These are phyloP conservation scores for Aspergillus biplanus DNA, from an alignment of 495 filamentous ascomycete genomes.

Conservation along the genomic window DNA sequence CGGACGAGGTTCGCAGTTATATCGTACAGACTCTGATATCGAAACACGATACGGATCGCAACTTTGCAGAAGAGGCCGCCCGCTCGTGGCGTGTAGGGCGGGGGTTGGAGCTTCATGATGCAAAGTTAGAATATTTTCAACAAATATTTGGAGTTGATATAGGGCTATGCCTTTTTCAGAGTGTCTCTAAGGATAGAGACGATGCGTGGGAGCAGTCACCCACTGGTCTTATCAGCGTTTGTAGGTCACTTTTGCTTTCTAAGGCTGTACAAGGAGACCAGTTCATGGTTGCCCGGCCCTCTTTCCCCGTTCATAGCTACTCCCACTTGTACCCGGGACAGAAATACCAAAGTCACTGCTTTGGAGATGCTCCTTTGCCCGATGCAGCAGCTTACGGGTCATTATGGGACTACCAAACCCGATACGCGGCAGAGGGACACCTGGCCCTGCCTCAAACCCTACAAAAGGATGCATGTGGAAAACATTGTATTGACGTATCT, in stretches of 20 bases:
- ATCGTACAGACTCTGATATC: slow-evolving; percentile 8
- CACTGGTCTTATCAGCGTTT: not conserved
- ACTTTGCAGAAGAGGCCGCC: slow-evolving; percentile 4
- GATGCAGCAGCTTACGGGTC: too few relatives aligned
- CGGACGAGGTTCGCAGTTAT: slow-evolving; percentile 9
- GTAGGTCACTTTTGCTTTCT: not conserved
- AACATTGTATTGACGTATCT: not conserved
- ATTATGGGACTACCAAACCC: not conserved
- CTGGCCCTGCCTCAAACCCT: not conserved
- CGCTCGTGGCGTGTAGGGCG: slow-evolving; percentile 2
- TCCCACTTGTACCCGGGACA: not conserved
- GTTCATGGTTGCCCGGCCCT: not conserved
- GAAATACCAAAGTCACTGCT: too few relatives aligned
- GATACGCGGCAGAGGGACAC: not conserved
- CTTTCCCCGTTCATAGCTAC: not conserved
- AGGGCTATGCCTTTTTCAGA: slow-evolving; percentile 10
- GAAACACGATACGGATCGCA: not conserved
- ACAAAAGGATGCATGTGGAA: not conserved
- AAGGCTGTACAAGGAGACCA: not conserved
- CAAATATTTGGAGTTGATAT: slow-evolving; percentile 9
- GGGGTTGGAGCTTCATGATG: slow-evolving; percentile 9
- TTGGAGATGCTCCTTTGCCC: too few relatives aligned
- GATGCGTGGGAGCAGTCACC: not conserved
- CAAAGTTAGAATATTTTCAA: slow-evolving; percentile 6
- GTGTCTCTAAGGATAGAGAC: slow-evolving; percentile 3